Evolutionary conservation across 2,329 filamentous ascomycete genomes (phyloP).

Genomic region (Fusarium stilboides): DNA sequence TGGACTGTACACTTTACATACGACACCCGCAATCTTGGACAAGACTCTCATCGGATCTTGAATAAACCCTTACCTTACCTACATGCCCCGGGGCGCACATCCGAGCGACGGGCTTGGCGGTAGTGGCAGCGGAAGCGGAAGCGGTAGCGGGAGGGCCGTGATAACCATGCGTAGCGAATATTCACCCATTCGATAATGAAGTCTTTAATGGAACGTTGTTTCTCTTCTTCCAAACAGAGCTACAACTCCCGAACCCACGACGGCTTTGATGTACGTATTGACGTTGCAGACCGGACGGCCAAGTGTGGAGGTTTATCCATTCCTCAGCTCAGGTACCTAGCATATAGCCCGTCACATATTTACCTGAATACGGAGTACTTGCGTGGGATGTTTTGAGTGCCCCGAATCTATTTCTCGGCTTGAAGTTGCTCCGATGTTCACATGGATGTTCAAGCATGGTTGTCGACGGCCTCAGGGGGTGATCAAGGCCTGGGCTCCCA

Average conservation of each 20-base stretch:
- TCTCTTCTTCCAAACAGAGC: not conserved
- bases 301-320: constrained; percentile 37
- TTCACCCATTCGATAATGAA: not conserved
- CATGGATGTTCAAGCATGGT: not conserved
- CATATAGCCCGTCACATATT: constrained; percentile 8
- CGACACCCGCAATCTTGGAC: not conserved
- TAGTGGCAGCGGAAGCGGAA: constrained; percentile 22
- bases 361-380: constrained; percentile 5
- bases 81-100: not conserved
- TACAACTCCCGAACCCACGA: not conserved
- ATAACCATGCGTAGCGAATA: constrained; percentile 12
- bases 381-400: not conserved
- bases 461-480: constrained; percentile 14
- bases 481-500: constrained; percentile 12
- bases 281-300: constrained; percentile 13
- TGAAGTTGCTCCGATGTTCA: constrained; percentile 20
- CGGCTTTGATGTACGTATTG: constrained; percentile 8
- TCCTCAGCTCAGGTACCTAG: constrained; percentile 37
- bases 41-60: not conserved
- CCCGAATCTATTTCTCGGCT: constrained; percentile 21
- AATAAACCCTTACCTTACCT: not conserved
- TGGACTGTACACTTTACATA: not conserved
- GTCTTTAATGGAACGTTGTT: constrained; percentile 20
- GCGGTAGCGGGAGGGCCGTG: constrained; percentile 17
- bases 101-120: constrained; percentile 19